Base-by-base conservation (phyloP, 2,329 filamentous ascomycete species). In the Nannizziopsis barbatae region DNA sequence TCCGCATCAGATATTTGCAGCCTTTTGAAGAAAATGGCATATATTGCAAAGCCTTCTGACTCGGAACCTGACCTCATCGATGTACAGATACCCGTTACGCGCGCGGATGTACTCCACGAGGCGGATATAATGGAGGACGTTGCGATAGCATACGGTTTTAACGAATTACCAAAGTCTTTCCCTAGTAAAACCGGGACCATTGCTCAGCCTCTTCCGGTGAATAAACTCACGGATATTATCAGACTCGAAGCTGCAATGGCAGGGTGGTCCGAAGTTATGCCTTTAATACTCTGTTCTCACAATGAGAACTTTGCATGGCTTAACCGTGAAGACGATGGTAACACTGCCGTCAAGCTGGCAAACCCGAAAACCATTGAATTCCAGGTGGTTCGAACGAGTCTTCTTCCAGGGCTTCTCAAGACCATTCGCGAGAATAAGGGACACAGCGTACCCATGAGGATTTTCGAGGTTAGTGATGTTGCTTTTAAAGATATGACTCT, bases 51-150 rank as follows among this genome's bases (percentile, higher is more conserved):
- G 50, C 89, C 87, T 2, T 92, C 87, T 0, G 69, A 74, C 47
- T 76, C 77, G 53, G 75, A 83, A 52, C 67, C 77, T 47, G 81
- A 86, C 62, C 71, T 92, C 43, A 74, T 94, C 52, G 83, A 93
- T 60, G 81, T 96, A 22, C 76, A 82, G 32, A 79, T 96, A 18
- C 92, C 92, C 7, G 80, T 89, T 30, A 96, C 89, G 41, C 80
- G 92, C 53, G 90, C 92, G 42, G 92, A 98, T 65, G 83, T 98
- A 37, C 80, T 98, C 30, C 92, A 98, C 67, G 85, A 95, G 63
- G 93, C 88, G 59, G 92, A 98, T 64, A 86, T 98, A 57, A 98
- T 98, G 90, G 92, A 98, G 71, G 93, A 98, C 63, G 82, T 93
- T 15, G 92, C 88, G 36, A 92, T 98, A 55, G 88, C 87, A 46